Evolutionary conservation across 2,329 filamentous ascomycete genomes (phyloP).

Genomic region (Neodidymelliopsis sp.): DNA sequence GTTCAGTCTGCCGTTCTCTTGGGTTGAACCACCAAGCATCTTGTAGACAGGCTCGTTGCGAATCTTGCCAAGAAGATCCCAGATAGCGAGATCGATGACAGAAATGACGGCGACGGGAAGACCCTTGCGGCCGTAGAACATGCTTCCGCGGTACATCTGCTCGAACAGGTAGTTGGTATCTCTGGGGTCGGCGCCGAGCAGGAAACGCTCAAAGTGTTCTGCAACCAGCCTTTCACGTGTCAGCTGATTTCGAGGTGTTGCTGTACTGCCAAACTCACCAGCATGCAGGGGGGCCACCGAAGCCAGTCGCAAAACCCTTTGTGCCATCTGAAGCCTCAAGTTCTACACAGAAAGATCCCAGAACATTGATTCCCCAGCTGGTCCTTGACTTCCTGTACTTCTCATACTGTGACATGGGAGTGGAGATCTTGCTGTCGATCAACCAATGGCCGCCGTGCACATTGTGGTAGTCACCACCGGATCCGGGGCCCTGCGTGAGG

Average conservation of each 20-base stretch:
- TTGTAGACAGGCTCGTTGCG: constrained; percentile 94
- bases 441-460: constrained; percentile 79
- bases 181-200: constrained; percentile 84
- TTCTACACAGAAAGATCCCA: constrained; percentile 91
- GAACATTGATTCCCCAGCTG: constrained; percentile 93
- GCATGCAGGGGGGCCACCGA: constrained; percentile 90
- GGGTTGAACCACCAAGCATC: constrained; percentile 89
- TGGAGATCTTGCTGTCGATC: constrained; percentile 90
- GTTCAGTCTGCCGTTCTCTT: constrained; percentile 70
- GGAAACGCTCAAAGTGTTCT: constrained; percentile 91
- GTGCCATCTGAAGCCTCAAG: constrained; percentile 88
- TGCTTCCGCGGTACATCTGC: constrained; percentile 94
- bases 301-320: constrained; percentile 93
- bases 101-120: constrained; percentile 90
- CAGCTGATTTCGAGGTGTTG: constrained; percentile 1
- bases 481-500: constrained; percentile 69
- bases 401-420: constrained; percentile 89
- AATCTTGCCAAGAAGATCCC: constrained; percentile 92
- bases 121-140: constrained; percentile 97
- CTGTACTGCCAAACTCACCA: constrained; percentile 62
- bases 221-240: constrained; percentile 66
- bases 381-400: constrained; percentile 87
- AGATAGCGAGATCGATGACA: constrained; percentile 90
- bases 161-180: constrained; percentile 93
- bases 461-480: constrained; percentile 89